Evolutionary conservation across 257 asterid genomes (phyloP).

Genomic region (Paraleonurus japonicus): DNA sequence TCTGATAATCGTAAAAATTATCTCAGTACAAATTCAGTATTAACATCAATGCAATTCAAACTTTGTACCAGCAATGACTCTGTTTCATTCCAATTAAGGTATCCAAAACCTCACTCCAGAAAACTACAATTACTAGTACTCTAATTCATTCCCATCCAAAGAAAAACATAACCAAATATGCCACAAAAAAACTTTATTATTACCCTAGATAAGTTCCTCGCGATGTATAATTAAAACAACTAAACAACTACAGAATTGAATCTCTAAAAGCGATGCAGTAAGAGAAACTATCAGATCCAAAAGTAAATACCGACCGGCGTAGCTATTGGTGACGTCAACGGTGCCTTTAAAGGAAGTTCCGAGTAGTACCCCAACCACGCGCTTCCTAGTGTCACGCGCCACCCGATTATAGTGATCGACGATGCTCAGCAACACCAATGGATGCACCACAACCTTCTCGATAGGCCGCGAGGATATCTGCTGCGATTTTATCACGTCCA

Average conservation of each 20-base stretch:
- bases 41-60: background rate
- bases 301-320: slow-evolving; percentile 59
- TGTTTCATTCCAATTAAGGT: background rate
- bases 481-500: slow-evolving; percentile 90
- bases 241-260: background rate
- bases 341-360: slow-evolving; percentile 84
- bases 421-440: slow-evolving; percentile 85
- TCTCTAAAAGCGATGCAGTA: background rate
- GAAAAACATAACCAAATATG: background rate
- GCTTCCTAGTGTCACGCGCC: slow-evolving; percentile 86
- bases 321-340: slow-evolving; percentile 94
- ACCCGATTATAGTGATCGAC: slow-evolving; percentile 97
- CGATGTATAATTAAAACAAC: background rate
- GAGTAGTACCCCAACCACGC: slow-evolving; percentile 86
- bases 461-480: slow-evolving; percentile 76
- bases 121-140: background rate
- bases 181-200: background rate
- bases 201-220: background rate
- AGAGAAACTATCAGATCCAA: slow-evolving; percentile 45
- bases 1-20: background rate
- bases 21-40: background rate
- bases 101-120: background rate
- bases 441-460: slow-evolving; percentile 94
- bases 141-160: background rate
- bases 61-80: background rate